Evolutionary conservation across 140 eudicot genomes (phyloP).

Genomic region (Bidens hawaiensis): DNA sequence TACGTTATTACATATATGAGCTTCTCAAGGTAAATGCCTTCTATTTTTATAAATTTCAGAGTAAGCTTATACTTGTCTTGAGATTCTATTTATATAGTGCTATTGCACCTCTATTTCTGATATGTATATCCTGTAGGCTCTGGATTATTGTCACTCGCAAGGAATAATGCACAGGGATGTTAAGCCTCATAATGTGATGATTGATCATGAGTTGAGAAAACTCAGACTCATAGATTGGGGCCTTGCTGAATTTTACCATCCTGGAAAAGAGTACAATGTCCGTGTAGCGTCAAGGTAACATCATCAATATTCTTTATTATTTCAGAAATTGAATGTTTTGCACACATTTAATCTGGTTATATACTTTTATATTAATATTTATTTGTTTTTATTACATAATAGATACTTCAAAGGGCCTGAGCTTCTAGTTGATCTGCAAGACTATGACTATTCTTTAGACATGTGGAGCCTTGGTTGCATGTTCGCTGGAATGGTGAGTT

Average conservation of each 20-base stretch:
- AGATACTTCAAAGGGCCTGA: constrained; percentile 95
- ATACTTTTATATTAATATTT: neutral
- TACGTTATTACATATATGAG: constrained; percentile 86
- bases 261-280: constrained; percentile 84
- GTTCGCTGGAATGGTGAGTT: constrained; percentile 96
- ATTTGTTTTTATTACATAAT: constrained; percentile 21
- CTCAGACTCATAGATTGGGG: constrained; percentile 94
- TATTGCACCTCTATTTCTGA: neutral
- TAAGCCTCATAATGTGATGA: constrained; percentile 94
- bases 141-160: constrained; percentile 93
- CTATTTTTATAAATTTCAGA: neutral
- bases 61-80: constrained; percentile 7
- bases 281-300: constrained; percentile 91
- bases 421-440: constrained; percentile 87
- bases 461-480: constrained; percentile 98
- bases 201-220: constrained; percentile 79
- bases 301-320: neutral
- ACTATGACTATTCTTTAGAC: constrained; percentile 85
- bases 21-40: constrained; percentile 65
- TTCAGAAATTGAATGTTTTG: neutral
- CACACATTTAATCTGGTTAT: neutral
- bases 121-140: constrained; percentile 42
- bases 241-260: constrained; percentile 93
- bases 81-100: neutral
- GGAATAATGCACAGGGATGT: constrained; percentile 97